Evolutionary conservation across 2,329 filamentous ascomycete species (phyloP), one percentile per base, ranked within the genome.

Genomic region (Monilinia laxa): DNA sequence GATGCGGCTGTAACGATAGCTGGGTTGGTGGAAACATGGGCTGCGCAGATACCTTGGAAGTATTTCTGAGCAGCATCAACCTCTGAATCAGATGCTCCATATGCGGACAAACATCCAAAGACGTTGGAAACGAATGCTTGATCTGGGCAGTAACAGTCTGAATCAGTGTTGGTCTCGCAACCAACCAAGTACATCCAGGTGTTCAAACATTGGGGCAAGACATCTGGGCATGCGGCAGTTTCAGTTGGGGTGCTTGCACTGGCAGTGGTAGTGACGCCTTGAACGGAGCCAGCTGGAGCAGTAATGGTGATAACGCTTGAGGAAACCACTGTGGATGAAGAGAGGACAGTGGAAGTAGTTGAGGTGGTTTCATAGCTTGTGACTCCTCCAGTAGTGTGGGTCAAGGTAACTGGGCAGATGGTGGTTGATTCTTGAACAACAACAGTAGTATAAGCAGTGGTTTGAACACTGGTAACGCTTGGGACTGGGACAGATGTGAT

Each of bases 1-100:
- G 90, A 87, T 72, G 92, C 87, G 70, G 85, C 87, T 60, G 90
- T 96, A 75, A 92, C 86, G 74, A 98, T 91, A 70, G 84, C 91
- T n/a, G 93, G 92, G 85, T 97, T 97, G 76, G 85, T 74, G 20
- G 84, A 82, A 47, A 92, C 84, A 79, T 89, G 89, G 64, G 84
- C 80, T 67, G 90, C 92, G 81, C 94, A 98, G 80, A 98, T 91
- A 58, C 93, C 93, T 79, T 93, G 89, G 83, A 97, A 90, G 86
- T 91, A 97, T 74, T 85, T 85, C 68, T 95, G 84, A 68, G 92
- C 91, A 73, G 87, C 80, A 65, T 86, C 82, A 73, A 94, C 83
- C 76, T 91, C 85, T 56, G 85, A 81, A 69, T 88, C 84, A 68
- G 84, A 84, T 68, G 84, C 83, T 70, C 88, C 90, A 84, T 93